A percentile compares a stretch with the other conserved stretches of the same genome.
Evolutionary conservation across 768 basidiomycete genomes (phyloP).

Genomic region (Hydnomerulius pinastri): DNA sequence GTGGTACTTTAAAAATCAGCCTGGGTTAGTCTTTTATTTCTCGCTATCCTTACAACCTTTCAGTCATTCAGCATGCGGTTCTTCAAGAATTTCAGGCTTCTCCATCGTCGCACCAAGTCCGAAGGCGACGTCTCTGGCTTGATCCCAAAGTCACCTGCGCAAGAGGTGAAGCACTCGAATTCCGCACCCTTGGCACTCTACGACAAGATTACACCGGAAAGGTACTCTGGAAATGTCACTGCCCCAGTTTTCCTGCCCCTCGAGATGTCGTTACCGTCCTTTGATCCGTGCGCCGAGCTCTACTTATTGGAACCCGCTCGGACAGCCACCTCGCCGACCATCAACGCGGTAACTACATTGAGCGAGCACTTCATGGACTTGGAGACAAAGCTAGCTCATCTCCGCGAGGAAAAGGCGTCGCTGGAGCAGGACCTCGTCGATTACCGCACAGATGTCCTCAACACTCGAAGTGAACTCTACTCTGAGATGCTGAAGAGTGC

Average conservation of each 20-base stretch:
- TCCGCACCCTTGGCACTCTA: background rate
- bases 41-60: too few relatives aligned
- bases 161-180: background rate
- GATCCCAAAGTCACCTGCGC: background rate
- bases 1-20: background rate
- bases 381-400: slow-evolving; percentile 12
- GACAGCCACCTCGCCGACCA: background rate
- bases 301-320: slow-evolving; percentile 6
- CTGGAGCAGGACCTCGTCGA: slow-evolving; percentile 31
- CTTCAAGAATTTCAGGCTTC: slow-evolving; percentile 45
- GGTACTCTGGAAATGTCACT: background rate
- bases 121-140: slow-evolving; percentile 39
- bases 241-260: slow-evolving; percentile 28
- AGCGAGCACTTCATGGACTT: slow-evolving; percentile 11
- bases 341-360: background rate
- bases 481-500: slow-evolving; percentile 29
- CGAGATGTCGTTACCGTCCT: slow-evolving; percentile 22
- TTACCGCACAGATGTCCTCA: slow-evolving; percentile 28
- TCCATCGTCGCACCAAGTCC: slow-evolving; percentile 51
- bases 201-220: background rate
- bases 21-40: background rate
- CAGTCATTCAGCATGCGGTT: slow-evolving; percentile 45
- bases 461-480: slow-evolving; percentile 29
- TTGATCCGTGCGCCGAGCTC: slow-evolving; percentile 26
- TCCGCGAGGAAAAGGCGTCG: slow-evolving; percentile 15